These are phyloP conservation scores for Hypoxylon sp. DNA, from an alignment of 2,329 filamentous ascomycete species.

Conservation along the genomic window DNA sequence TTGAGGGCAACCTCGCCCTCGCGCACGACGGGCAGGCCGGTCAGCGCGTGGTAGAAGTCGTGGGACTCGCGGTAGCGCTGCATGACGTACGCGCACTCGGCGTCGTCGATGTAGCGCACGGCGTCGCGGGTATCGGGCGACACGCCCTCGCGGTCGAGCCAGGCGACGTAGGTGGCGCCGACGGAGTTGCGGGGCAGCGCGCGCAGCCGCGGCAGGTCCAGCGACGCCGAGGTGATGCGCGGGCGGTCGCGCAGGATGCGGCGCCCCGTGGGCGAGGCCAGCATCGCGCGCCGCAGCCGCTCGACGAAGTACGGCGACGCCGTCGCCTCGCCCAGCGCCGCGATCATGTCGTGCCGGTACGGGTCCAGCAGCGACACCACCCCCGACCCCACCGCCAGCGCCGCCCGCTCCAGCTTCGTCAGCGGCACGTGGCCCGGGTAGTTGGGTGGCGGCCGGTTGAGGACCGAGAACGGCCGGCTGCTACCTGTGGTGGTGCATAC, in stretches of 20 bases:
- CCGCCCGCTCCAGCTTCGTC: conserved; percentile 76
- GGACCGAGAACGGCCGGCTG: conserved; percentile 71
- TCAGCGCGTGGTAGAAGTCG: conserved; percentile 96
- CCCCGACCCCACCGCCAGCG: conserved; percentile 71
- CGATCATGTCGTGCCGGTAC: conserved; percentile 88
- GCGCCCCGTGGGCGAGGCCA: conserved; percentile 80
- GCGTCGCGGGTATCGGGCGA: conserved; percentile 84
- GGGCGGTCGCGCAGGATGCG: conserved; percentile 91
- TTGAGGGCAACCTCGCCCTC: conserved; percentile 98
- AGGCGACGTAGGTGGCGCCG: conserved; percentile 82
- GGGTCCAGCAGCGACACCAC: conserved; percentile 75
- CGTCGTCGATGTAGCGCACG: conserved; percentile 92
- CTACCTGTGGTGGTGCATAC: not conserved
- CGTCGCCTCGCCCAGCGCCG: conserved; percentile 91
- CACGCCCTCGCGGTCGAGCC: conserved; percentile 94
- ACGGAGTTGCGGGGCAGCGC: conserved; percentile 75
- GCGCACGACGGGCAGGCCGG: conserved; percentile 86
- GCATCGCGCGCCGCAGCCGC: conserved; percentile 91
- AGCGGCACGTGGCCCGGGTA: conserved; percentile 94
- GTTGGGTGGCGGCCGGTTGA: conserved; percentile 84
- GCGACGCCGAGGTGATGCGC: conserved; percentile 80
- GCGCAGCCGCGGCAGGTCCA: conserved; percentile 73
- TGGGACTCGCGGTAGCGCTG: conserved; percentile 97
- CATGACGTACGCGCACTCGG: conserved; percentile 98
- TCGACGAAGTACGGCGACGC: conserved; percentile 95